Evolutionary conservation across 2,329 filamentous ascomycete genomes (phyloP), one percentile per base, ranked within the genome.

Genomic region (Didymellaceae sp.): DNA sequence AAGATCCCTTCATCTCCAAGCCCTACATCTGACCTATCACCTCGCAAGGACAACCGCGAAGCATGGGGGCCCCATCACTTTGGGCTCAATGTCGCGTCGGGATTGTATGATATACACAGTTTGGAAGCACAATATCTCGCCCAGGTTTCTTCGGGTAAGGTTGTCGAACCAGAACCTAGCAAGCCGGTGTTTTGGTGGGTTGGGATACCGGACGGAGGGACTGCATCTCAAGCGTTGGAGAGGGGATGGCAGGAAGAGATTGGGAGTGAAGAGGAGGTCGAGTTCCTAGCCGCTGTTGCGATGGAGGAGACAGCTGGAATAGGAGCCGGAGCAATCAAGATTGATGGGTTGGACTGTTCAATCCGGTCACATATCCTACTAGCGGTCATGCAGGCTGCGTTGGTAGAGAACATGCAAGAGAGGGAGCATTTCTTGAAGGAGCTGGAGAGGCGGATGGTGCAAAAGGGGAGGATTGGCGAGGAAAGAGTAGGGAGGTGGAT

Each of bases 291-390:
- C 41, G 48, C 48, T 52, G 48, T 52, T 46, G 48, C 48, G 41
- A 46, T 41, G 35, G 41, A 46, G 48, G 48, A 52, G 48, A 52
- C 42, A 46, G 48, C 41, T 22, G 48, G 42, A 45, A 13, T 52
- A 46, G 48, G 48, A 46, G 40, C 48, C 35, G 48, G 41, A 42
- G 48, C 48, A 52, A 52, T 52, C 35, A 52, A 52, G 34, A 18
- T 52, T 35, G 41, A 52, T 46, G 42, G 42, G 48, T 42, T 52
- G 42, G 42, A 52, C 48, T 52, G 41, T 46, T 46, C 48, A 46
- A 52, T 52, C 22, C 41, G 48, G 41, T 46, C 48, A 46, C 48
- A 52, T 52, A 52, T 52, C 42, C 48, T 52, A 46, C 48, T 52
- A 32, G 48, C 42, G 41, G 48, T 52, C 41, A 46, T 52, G 48